phyloP scores from a whole-genome alignment of 805 yeast species.

The Myxozyma vanderwaltii region DNA sequence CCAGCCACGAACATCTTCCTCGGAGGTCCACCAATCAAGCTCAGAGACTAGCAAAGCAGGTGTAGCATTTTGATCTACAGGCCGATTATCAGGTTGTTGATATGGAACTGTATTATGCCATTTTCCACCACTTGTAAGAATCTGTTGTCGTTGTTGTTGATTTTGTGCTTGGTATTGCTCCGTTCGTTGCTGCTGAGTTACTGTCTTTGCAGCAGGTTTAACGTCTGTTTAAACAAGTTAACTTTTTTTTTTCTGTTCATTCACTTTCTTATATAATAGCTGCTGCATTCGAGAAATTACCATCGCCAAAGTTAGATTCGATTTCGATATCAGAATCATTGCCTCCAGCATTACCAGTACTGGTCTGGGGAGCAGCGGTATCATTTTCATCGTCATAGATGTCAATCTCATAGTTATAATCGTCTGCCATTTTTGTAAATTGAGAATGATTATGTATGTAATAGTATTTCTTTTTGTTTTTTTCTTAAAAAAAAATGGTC shows the following conservation, averaged over 20 bases:
- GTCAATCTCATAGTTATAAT: conserved; percentile 32
- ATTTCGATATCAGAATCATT: conserved; percentile 21
- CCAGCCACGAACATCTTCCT: conserved; percentile 37
- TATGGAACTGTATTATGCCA: conserved; percentile 27
- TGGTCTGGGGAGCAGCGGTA: conserved; percentile 1
- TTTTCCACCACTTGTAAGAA: conserved; percentile 12
- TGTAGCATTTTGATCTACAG: conserved; percentile 28
- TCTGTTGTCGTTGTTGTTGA: not conserved
- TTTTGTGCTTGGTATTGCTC: not conserved
- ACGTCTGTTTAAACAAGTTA: not conserved
- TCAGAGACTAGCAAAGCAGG: conserved; percentile 30
- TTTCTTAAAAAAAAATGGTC: no score
- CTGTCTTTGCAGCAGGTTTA: not conserved
- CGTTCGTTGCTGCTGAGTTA: not conserved
- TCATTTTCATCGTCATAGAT: conserved; percentile 32
- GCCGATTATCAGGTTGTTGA: conserved; percentile 24
- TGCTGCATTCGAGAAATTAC: no score
- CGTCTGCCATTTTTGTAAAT: conserved; percentile 36
- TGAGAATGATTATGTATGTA: no score
- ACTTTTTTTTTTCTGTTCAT: not conserved
- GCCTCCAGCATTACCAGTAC: not conserved
- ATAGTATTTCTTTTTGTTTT: not conserved
- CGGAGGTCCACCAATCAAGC: conserved; percentile 36
- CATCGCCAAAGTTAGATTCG: conserved; percentile 13
- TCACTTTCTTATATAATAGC: not conserved